These are phyloP conservation scores for Echinosophora koreensis DNA, from an alignment of 306 rosid genomes.

Conservation along the genomic window DNA sequence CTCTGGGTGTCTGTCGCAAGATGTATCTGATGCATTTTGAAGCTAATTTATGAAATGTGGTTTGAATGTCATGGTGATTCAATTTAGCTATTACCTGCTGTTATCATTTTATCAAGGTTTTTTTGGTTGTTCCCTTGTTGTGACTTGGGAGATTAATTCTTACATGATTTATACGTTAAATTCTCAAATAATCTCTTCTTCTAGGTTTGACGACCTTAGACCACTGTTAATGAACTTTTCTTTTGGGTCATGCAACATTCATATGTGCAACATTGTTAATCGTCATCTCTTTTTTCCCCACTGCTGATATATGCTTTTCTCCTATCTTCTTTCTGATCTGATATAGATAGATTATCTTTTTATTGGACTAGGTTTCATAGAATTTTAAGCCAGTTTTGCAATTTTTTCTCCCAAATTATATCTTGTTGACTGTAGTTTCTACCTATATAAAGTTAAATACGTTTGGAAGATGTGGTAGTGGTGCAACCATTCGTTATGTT, in stretches of 20 bases:
- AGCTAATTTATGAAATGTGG: conserved; percentile 30
- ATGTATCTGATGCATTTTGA: conserved; percentile 2
- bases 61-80: conserved; percentile 8
- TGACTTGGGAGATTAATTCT: neutral
- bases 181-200: too few species aligned
- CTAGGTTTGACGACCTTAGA: too few species aligned
- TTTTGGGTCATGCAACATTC: too few species aligned
- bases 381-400: conserved; percentile 7
- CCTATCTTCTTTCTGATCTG: neutral
- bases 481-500: conserved; percentile 9
- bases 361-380: conserved; percentile 16
- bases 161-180: neutral
- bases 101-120: neutral
- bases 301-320: conserved; percentile 27
- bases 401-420: neutral
- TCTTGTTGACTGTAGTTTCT: conserved; percentile 7
- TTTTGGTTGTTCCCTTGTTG: neutral
- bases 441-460: neutral
- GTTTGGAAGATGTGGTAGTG: conserved; percentile 4
- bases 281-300: neutral
- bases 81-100: conserved; percentile 3
- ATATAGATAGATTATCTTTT: neutral
- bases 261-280: conserved; percentile 13
- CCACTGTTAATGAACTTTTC: too few species aligned
- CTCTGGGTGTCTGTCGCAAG: conserved; percentile 13